Percentiles rank a stretch among this genome's conserved stretches.
phyloP scores from a whole-genome alignment of 2,329 filamentous ascomycete genomes.

The Pseudogymnoascus sp. region DNA sequence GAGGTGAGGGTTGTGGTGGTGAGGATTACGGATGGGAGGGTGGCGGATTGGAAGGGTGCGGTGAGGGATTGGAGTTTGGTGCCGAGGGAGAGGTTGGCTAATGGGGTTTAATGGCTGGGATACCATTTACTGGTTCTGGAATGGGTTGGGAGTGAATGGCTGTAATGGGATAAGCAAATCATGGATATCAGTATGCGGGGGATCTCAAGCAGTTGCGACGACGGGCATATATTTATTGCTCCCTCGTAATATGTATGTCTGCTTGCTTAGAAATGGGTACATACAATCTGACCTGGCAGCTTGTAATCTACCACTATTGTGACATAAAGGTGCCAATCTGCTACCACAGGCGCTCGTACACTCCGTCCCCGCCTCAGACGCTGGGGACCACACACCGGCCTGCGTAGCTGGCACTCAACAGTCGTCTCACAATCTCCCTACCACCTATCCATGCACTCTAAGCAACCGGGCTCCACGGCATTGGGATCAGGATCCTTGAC shows the following conservation, averaged over 20 bases:
- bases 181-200: background rate
- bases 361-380: background rate
- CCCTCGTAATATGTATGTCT: background rate
- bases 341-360: background rate
- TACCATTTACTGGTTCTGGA: background rate
- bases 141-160: background rate
- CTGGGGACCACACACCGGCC: background rate
- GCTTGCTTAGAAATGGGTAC: conserved; percentile 2
- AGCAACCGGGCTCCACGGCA: conserved; percentile 92
- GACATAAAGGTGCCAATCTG: conserved; percentile 2
- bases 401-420: background rate
- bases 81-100: conserved; percentile 17
- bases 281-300: conserved; percentile 1
- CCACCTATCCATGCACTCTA: conserved; percentile 32
- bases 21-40: conserved; percentile 72
- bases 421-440: conserved; percentile 8
- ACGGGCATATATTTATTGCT: background rate
- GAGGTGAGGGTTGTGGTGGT: conserved; percentile 85
- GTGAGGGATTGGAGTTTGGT: conserved; percentile 64
- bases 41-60: conserved; percentile 91
- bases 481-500: conserved; percentile 83
- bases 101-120: conserved; percentile 14
- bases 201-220: background rate
- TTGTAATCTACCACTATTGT: background rate
- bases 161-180: background rate